Percentiles rank a stretch among this genome's conserved stretches.
Conservation (phyloP, 148 eudicot species). For the Diospyros lotus region DNA sequence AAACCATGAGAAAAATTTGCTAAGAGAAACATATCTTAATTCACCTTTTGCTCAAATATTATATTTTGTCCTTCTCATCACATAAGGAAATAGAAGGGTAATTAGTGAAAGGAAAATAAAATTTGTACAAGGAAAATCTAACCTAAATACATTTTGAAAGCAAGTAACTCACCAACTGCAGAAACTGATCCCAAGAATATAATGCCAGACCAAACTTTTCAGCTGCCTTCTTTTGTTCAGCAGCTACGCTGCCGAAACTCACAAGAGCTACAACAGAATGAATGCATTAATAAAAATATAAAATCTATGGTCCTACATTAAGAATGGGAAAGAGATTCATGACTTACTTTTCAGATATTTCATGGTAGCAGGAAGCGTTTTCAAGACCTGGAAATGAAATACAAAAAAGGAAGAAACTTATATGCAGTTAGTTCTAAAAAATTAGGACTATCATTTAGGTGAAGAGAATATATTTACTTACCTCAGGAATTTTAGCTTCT, state of each 20-base stretch:
- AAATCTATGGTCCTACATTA: neutral
- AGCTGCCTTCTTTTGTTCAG: constrained; percentile 41
- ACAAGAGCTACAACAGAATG: constrained; percentile 45
- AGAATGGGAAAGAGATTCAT: constrained; percentile 1
- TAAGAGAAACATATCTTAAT: neutral
- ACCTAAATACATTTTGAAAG: neutral
- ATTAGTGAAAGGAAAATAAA: neutral
- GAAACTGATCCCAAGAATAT: constrained; percentile 62
- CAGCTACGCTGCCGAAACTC: constrained; percentile 52
- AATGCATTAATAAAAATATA: constrained; percentile 4
- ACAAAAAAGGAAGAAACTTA: neutral
- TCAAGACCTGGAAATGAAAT: constrained; percentile 40
- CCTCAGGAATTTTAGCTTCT: constrained; percentile 85
- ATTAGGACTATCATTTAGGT: constrained; percentile 2
- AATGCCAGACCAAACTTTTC: constrained; percentile 33
- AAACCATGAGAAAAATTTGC: neutral
- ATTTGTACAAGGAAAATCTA: neutral
- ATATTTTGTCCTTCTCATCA: neutral
- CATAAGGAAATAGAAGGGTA: neutral
- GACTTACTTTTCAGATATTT: constrained; percentile 56
- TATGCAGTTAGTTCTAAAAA: neutral
- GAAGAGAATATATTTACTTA: constrained; percentile 7
- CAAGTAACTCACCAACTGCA: constrained; percentile 40
- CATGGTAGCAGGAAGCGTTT: constrained; percentile 45
- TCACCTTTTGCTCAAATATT: neutral